A percentile compares a stretch with the other conserved stretches of the same genome.
Evolutionary conservation across 495 filamentous ascomycete genomes (phyloP).

Genomic region (Hypoxylon cercidicola): DNA sequence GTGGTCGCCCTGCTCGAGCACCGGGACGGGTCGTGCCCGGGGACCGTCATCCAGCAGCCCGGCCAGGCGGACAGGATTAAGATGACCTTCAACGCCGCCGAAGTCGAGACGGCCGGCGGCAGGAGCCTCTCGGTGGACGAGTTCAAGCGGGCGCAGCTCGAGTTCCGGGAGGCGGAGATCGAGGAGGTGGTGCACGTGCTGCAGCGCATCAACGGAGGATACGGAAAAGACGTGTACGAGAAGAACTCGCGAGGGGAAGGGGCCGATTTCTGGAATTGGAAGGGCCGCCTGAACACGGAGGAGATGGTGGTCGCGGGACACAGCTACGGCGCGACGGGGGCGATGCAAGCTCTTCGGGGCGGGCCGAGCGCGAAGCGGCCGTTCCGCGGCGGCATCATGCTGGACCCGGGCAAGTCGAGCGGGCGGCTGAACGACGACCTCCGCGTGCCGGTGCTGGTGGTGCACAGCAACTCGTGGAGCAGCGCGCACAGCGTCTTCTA

Average conservation of each 20-base stretch:
- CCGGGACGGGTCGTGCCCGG: conserved; percentile 64
- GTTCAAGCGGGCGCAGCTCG: conserved; percentile 59
- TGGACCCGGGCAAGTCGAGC: conserved; percentile 64
- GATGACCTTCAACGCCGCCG: conserved; percentile 44
- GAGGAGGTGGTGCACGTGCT: conserved; percentile 59
- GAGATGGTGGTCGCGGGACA: conserved; percentile 61
- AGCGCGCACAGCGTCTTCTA: conserved; percentile 57
- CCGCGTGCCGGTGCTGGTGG: conserved; percentile 58
- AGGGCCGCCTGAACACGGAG: conserved; percentile 50
- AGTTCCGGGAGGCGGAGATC: conserved; percentile 64
- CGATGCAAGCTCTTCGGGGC: conserved; percentile 58
- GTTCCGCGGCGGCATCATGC: conserved; percentile 56
- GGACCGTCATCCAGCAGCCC: conserved; percentile 50
- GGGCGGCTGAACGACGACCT: conserved; percentile 63
- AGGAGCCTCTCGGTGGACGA: conserved; percentile 40
- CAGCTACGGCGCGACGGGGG: conserved; percentile 64
- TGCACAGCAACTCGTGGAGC: conserved; percentile 64
- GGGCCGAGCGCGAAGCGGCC: conserved; percentile 50
- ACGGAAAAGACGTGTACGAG: conserved; percentile 48
- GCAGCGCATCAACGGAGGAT: conserved; percentile 53
- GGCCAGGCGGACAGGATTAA: conserved; percentile 40
- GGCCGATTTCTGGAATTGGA: conserved; percentile 44
- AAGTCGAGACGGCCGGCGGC: conserved; percentile 43
- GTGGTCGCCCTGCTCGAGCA: conserved; percentile 65
- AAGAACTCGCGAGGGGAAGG: conserved; percentile 50